A percentile compares a stretch with the other conserved stretches of the same genome.
Conservation (phyloP, 495 filamentous ascomycete species). For the Aspergillus mulundensis region DNA sequence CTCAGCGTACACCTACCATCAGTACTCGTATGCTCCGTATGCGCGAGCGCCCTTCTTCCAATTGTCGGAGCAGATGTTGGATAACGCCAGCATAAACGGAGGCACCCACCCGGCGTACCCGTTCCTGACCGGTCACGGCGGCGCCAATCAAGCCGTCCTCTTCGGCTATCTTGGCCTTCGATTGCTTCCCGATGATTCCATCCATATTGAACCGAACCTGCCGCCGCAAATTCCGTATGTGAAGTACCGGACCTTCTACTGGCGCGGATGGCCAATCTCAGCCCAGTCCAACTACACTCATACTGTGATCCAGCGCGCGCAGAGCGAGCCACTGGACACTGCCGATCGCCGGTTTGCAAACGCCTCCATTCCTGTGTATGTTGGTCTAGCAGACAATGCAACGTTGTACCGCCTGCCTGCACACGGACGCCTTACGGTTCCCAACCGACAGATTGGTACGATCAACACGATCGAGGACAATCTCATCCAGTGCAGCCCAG, state of each 20-base stretch:
- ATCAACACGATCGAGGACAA: conserved; percentile 53
- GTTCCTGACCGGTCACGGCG: conserved; percentile 65
- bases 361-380: conserved; percentile 47
- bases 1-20: conserved; percentile 59
- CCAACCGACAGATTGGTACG: conserved; percentile 51
- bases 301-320: conserved; percentile 55
- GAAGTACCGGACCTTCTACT: conserved; percentile 65
- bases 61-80: conserved; percentile 64
- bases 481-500: conserved; percentile 62
- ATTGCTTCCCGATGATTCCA: conserved; percentile 44
- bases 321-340: conserved; percentile 31
- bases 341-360: conserved; percentile 46
- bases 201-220: conserved; percentile 56
- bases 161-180: conserved; percentile 61
- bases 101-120: conserved; percentile 63
- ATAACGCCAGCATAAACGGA: conserved; percentile 61
- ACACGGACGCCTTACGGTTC: conserved; percentile 50
- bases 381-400: conserved; percentile 32
- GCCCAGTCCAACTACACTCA: conserved; percentile 62
- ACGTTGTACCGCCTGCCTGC: conserved; percentile 47
- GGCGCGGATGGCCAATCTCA: conserved; percentile 60
- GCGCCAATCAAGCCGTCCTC: conserved; percentile 57
- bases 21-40: conserved; percentile 57
- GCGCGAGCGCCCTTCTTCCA: conserved; percentile 49
- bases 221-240: conserved; percentile 60